Evolutionary conservation across 306 rosid species (phyloP).

Genomic region (Cicer cuneatum): DNA sequence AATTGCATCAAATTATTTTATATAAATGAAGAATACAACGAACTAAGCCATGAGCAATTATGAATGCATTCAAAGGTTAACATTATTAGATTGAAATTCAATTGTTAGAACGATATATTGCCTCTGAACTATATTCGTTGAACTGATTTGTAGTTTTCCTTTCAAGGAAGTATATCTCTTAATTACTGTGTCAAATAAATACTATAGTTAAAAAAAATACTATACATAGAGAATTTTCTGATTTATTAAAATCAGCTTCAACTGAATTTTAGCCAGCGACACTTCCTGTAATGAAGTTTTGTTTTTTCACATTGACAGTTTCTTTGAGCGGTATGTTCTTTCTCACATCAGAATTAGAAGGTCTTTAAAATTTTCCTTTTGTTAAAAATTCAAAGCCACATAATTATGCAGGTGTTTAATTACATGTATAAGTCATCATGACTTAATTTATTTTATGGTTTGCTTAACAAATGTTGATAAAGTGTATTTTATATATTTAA

Average conservation of each 20-base stretch:
- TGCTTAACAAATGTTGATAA: constrained; percentile 35
- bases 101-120: constrained; percentile 19
- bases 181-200: constrained; percentile 21
- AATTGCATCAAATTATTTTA: constrained; percentile 17
- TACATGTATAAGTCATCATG: not conserved
- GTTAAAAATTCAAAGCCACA: constrained; percentile 14
- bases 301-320: not conserved
- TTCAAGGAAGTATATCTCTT: not conserved
- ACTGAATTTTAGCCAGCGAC: constrained; percentile 25
- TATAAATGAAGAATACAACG: not conserved
- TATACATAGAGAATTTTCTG: constrained; percentile 9
- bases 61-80: constrained; percentile 22
- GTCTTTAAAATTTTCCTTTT: not conserved
- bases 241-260: constrained; percentile 28
- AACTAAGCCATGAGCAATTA: constrained; percentile 27
- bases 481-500: not conserved
- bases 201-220: not conserved
- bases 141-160: constrained; percentile 22
- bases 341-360: constrained; percentile 9
- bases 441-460: not conserved
- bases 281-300: constrained; percentile 2
- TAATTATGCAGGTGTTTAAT: not conserved
- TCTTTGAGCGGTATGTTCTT: constrained; percentile 23
- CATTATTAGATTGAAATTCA: constrained; percentile 28
- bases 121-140: constrained; percentile 29